These are phyloP conservation scores for Massospora cicadina DNA, from an alignment of 371 early-diverging fungal genomes.

Conservation along the genomic window DNA sequence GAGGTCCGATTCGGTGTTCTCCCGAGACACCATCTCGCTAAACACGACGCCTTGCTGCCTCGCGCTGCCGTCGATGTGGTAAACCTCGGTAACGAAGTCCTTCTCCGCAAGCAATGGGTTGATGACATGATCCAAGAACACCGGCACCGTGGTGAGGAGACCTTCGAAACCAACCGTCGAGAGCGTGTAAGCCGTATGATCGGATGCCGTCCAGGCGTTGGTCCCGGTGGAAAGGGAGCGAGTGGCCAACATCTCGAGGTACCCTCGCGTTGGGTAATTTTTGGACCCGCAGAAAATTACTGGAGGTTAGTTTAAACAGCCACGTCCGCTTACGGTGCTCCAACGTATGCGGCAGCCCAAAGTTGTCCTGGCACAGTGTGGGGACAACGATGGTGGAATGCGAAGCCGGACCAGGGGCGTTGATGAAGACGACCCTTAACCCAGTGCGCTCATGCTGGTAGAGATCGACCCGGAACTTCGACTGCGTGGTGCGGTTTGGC, in stretches of 20 bases:
- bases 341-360: constrained; percentile 59
- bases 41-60: constrained; percentile 62
- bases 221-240: constrained; percentile 51
- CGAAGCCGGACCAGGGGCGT: constrained; percentile 30
- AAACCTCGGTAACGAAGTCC: constrained; percentile 50
- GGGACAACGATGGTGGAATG: constrained; percentile 43
- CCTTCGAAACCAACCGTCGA: constrained; percentile 39
- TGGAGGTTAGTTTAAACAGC: constrained; percentile 9
- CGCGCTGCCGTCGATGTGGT: constrained; percentile 41
- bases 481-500: neutral
- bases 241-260: constrained; percentile 47
- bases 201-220: constrained; percentile 41
- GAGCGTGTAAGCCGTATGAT: constrained; percentile 53
- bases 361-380: constrained; percentile 32
- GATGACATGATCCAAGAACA: constrained; percentile 56
- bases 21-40: constrained; percentile 58
- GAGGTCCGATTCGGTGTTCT: constrained; percentile 43
- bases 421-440: constrained; percentile 28
- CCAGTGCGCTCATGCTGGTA: constrained; percentile 4
- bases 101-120: constrained; percentile 40
- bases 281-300: constrained; percentile 55
- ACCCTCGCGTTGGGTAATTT: constrained; percentile 40
- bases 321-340: constrained; percentile 28
- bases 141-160: constrained; percentile 31
- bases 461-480: neutral